Evolutionary conservation across 2,329 filamentous ascomycete genomes (phyloP), one percentile per base, ranked within the genome.

Genomic region (Stachybotrys echinatus): DNA sequence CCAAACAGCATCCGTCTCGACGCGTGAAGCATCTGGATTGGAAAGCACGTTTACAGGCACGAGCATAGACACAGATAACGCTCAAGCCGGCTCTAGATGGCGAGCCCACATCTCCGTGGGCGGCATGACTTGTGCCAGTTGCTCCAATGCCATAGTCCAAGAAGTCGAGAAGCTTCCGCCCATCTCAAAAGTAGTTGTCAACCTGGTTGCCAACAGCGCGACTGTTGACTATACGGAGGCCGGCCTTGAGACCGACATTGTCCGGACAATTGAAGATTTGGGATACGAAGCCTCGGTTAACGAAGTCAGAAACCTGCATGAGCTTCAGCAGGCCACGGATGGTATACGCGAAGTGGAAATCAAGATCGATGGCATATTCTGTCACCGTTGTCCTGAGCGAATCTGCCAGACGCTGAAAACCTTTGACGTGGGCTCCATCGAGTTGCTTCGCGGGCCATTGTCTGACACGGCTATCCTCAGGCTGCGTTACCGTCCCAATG

Each of bases 61-160:
- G 12, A 23, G 44, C 17, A 21, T 27, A 31, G 51, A 60, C 40
- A 56, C 55, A 27, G 48, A 53, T 37, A 48, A 54, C 31, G 47
- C 43, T 4, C 6, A 46, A 1, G 23, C 58, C n/a, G 51, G 53
- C 14, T 47, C 58, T 6, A 34, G 50, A 19, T 83, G 76, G 73
- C 67, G 73, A 38, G 79, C 74, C 2, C 75, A 70, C 1, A 54
- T 84, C n/a, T 80, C 83, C 19, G 76, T 91, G 39, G 81, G 77
- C 23, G 87, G 87, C 48, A 89, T 91, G 86, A 88, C 83, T 4
- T 90, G 87, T 62, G 81, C 83, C 14, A 77, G 84, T 12, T 91
- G 87, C 59, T 76, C 76, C 48, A 84, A 84, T 60, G 74, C 75
- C 38, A 80, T 90, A 56, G 83, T 78, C 12, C 69, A 76, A 6